Evolutionary conservation across 1,284 basidiomycete species (phyloP), one percentile per base, ranked within the genome.

Genomic region (Wolfiporia cocos): DNA sequence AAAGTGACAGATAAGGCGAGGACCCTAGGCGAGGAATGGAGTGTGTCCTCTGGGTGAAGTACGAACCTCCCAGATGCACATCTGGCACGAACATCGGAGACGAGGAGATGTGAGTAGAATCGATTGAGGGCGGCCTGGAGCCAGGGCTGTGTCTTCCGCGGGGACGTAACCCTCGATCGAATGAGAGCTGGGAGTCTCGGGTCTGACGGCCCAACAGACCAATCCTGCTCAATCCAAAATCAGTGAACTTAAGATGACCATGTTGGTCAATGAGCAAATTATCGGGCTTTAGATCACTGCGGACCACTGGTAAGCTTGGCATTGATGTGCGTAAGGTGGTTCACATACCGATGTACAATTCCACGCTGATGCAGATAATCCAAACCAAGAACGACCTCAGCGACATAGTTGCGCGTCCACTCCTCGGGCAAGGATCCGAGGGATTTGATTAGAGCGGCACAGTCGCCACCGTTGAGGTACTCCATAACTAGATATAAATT

Each of bases 401-500:
- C 96, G 43, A 96, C 82, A 62, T 98, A 99, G 57, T 94, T 89
- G 62, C 84, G 83, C 2, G 94, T 87, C 96, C 96, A 99, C 53
- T 97, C 93, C 63, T 99, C 93, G 0, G 92, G 87, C 23, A 99
- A 67, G 15, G 77, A 85, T 7, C 94, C 96, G n/a, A 99, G 62
- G 14, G 88, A 87, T 68, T 99, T 99, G 75, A 98, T 89, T 44
- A 99, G 76, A 4, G 92, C 91, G 4, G 93, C 92, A 58, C 95
- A 98, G 58, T 99, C 96, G 15, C 96, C 96, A 29, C 96, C 96
- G 56, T 92, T 96, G 29, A 94, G 74, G 58, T 95, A 95, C 65
- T 99, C 96, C 96, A 99, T 99, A 44, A 99, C 89, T 32, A 99
- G 76, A 66, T 99, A 99, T 43, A 99, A 68, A 61, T 98, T 98